phyloP scores from a whole-genome alignment of 805 yeast species.

The Wickerhamiella kurtzmanii region DNA sequence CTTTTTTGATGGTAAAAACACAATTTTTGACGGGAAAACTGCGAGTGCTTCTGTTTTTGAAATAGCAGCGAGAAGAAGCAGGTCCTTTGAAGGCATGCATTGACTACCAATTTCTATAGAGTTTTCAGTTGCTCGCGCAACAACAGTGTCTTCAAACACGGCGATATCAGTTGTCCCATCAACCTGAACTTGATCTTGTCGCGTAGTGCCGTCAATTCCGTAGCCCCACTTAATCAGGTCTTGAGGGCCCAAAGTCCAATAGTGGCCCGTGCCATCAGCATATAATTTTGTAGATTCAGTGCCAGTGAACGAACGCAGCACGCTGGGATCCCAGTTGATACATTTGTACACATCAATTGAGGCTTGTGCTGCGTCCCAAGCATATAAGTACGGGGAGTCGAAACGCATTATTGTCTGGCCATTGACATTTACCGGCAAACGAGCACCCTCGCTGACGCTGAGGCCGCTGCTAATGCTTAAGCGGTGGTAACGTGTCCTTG shows the following conservation, averaged over 20 bases:
- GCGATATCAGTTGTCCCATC: too few relatives aligned
- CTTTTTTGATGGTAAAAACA: not conserved
- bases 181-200: not conserved
- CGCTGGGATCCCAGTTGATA: not conserved
- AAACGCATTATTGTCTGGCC: not conserved
- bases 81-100: not conserved
- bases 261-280: not conserved
- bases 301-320: not conserved
- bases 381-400: not conserved
- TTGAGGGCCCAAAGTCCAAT: not conserved
- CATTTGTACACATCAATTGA: not conserved
- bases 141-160: not conserved
- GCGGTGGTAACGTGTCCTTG: not conserved
- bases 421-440: not conserved
- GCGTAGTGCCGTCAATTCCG: not conserved
- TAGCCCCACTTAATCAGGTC: not conserved
- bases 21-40: not conserved
- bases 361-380: not conserved
- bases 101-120: not conserved
- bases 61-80: not conserved
- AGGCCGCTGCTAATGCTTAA: not conserved
- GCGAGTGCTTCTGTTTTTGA: not conserved
- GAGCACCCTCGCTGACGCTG: not conserved
- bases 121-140: not conserved
- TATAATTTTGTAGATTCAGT: not conserved